Base-by-base conservation (phyloP, 441 rosid species). In the Erysimum cheiri region DNA sequence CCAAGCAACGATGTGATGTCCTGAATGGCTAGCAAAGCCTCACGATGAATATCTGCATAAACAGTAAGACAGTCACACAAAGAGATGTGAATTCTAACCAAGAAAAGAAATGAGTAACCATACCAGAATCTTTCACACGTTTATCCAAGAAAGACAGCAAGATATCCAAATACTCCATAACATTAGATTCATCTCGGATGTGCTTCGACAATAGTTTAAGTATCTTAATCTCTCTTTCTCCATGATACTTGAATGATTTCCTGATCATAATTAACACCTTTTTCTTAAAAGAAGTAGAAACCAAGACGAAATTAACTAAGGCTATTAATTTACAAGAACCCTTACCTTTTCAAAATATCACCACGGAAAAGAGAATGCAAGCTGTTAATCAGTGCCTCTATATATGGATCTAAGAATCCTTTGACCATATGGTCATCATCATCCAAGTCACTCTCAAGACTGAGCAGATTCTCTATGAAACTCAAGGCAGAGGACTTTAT, bases 391-490 rank as follows among this genome's bases (percentile, higher is more conserved):
- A 95, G 91, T 67, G 80, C 69, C 40, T 86, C 88, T 33, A 88
- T 22, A 73, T 90, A 88, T 47, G 85, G 80, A 74, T 81, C 80
- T 72, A 92, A 59, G 82, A 92, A 67, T 17, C 77, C 66, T 58
- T 79, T 84, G 22, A 80, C 70, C 61, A 58, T 74, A 78, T 60
- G 70, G 69, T 84, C 81, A 55, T 83, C 87, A 41, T 67, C 87
- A 77, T 62, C 81, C 76, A 83, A 62, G 47, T 92, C 94, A 60
- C 56, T 77, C 10, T 87, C 91, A 73, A 93, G 92, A 80, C 59
- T 79, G 76, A 95, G 77, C 67, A 95, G 83, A 74, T 92, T 92
- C 84, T 91, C 92, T 59, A 80, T 78, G 75, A 92, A 91, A 79
- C 78, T 82, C 64, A 95, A 82, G 69, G 84, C 88, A 46, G 79